Evolutionary conservation across 1,139 yeast genomes (phyloP).

Genomic region (Arxiozyma slooffiae): DNA sequence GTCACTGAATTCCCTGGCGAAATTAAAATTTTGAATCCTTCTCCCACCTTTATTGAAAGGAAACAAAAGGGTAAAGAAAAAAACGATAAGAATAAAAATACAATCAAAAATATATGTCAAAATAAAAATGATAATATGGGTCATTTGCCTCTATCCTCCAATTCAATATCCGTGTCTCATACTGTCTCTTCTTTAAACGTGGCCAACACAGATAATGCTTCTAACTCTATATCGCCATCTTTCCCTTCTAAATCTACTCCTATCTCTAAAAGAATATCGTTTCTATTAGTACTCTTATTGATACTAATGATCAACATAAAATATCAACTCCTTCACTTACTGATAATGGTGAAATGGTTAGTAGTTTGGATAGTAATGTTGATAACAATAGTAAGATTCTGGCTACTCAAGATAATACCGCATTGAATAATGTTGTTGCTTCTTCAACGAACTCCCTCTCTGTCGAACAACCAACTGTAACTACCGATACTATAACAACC

Average conservation of each 20-base stretch:
- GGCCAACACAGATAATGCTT: background rate
- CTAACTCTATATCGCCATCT: background rate
- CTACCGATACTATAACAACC: background rate
- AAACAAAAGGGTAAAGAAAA: background rate
- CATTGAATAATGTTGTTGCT: background rate
- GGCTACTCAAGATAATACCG: background rate
- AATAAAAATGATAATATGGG: no score
- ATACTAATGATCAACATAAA: background rate
- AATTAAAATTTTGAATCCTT: conserved; percentile 8
- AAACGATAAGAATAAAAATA: background rate
- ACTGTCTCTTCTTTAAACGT: background rate
- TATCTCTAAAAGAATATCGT: background rate
- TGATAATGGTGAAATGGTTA: background rate
- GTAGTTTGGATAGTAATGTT: background rate
- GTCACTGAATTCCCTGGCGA: conserved; percentile 18
- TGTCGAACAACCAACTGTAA: background rate
- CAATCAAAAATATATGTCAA: background rate
- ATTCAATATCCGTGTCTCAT: background rate
- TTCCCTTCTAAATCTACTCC: background rate
- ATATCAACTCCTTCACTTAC: background rate
- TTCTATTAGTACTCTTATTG: background rate
- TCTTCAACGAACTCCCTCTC: background rate
- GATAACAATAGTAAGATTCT: background rate
- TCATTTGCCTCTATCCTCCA: background rate
- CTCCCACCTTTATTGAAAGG: background rate